Evolutionary conservation across 2,329 filamentous ascomycete species (phyloP), one percentile per base, ranked within the genome.

Genomic region (Orbilia brochopaga): DNA sequence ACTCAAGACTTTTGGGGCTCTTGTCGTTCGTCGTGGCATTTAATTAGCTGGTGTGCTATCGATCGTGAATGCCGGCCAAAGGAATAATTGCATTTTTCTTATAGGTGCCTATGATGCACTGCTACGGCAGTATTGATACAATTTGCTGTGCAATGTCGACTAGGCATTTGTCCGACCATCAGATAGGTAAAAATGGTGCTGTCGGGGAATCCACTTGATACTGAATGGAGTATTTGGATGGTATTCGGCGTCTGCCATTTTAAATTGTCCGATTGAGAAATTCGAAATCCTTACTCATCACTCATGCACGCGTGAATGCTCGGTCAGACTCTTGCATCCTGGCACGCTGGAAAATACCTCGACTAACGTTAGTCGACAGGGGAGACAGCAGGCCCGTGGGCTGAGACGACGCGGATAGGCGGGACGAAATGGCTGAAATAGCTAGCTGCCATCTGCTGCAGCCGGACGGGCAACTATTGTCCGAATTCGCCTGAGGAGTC

Each of bases 391-490:
- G 13, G 37, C 13, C 37, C 4, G 13, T 44, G 40, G 27, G 24
- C 7, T 32, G 52, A 63, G 58, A 15, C 17, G 48, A 53, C 56
- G 55, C 67, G 67, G 67, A 72, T 72, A 61, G 50, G 57, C 67
- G 67, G 67, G 67, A 65, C 67, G 60, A 65, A 58, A 60, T 65
- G 60, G 67, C 67, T 65, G 67, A 72, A 72, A 52, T 61, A 40
- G 56, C 67, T 65, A 52, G 65, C 35, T 63, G n/a, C 24, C 52
- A 55, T 24, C 19, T 24, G 51, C 58, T 62, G 57, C 37, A 44
- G 40, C 3, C 55, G 17, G 21, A 37, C 42, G 40, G 57, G 27
- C 40, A 5, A 15, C 13, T 4, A 15, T 44, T 44, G 40, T 5
- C 40, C 40, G 40, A 17, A 13, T 32, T 32, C 27, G 27, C 27